Base-by-base conservation (phyloP, 2,329 filamentous ascomycete species). In the Fusarium sp. region DNA sequence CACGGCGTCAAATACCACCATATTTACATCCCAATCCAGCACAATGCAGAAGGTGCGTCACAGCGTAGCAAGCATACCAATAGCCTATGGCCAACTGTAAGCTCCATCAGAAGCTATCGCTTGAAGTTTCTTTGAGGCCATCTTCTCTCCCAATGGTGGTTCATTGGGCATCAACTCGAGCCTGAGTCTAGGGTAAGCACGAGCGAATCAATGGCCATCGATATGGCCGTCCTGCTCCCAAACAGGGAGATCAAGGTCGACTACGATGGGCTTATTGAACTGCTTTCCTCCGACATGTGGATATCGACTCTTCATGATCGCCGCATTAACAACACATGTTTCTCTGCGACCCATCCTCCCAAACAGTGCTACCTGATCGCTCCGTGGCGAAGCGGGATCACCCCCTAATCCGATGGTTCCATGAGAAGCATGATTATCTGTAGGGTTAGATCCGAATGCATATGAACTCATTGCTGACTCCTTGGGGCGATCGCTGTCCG, bases 261-360 rank as follows among this genome's bases (percentile, higher is more conserved):
- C 89, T n/a, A 97, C 90, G 71, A 97, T 91, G 21, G 93, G 90
- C 76, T 94, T 92, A 79, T 94, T 89, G 79, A 92, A 89, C 66
- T 80, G 84, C 77, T 90, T 92, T 18, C 88, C 88, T 3, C 83
- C 85, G 2, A 72, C 74, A 68, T 91, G 89, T 51, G 90, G 90
- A 80, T 88, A 90, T 65, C 87, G 89, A 23, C 85, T 89, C 45
- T 88, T 89, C 84, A 92, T 87, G 66, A 94, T 89, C 21, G 93
- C 89, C 28, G 92, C 92, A 80, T 97, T 97, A 72, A 96, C 86
- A 55, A 97, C 82, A 76, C 90, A 94, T 2, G 92, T 96, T 81
- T 95, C 91, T 63, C 77, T 82, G 72, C 88, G 84, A 47, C 83
- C 82, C 69, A 80, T 76, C 30, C 83, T 78, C 4, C 82, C 82